These are phyloP conservation scores for Streptanthus diversifolius DNA, from an alignment of 345 rosid species.

Conservation along the genomic window DNA sequence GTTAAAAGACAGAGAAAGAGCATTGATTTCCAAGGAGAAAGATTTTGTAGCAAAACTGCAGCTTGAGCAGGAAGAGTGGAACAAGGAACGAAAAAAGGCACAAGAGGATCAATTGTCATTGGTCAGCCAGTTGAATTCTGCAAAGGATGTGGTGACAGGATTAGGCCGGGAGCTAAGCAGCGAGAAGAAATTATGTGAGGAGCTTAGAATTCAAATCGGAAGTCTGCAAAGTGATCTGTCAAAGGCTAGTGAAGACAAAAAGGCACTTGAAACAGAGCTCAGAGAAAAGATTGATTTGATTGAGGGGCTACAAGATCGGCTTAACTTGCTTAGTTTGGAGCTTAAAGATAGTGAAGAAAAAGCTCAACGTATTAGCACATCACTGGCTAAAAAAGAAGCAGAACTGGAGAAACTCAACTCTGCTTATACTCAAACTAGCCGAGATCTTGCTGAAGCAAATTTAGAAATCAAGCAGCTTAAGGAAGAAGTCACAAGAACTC, in stretches of 20 bases:
- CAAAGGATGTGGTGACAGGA: conserved; percentile 52
- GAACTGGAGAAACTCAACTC: conserved; percentile 51
- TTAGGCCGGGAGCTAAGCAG: conserved; percentile 71
- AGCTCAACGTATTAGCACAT: conserved; percentile 44
- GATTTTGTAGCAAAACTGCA: conserved; percentile 53
- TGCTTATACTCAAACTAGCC: conserved; percentile 43
- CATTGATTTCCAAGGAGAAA: conserved; percentile 49
- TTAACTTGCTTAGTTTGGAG: conserved; percentile 55
- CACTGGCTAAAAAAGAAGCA: conserved; percentile 51
- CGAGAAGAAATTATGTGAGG: conserved; percentile 53
- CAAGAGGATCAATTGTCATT: conserved; percentile 59
- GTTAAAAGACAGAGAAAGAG: conserved; percentile 67
- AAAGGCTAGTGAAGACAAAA: conserved; percentile 56
- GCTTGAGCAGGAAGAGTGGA: conserved; percentile 59
- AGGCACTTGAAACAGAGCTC: conserved; percentile 51
- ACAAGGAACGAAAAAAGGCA: conserved; percentile 44
- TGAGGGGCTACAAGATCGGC: conserved; percentile 53
- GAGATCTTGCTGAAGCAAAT: conserved; percentile 49
- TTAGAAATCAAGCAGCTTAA: conserved; percentile 48
- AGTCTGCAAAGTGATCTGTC: conserved; percentile 48
- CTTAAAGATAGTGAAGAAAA: conserved; percentile 57
- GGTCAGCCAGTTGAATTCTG: conserved; percentile 54
- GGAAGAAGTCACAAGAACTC: conserved; percentile 40
- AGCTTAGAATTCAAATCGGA: conserved; percentile 50
- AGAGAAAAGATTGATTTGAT: conserved; percentile 49